These are phyloP conservation scores for Naganishia kalamii DNA, from an alignment of 768 basidiomycete species.

Conservation along the genomic window DNA sequence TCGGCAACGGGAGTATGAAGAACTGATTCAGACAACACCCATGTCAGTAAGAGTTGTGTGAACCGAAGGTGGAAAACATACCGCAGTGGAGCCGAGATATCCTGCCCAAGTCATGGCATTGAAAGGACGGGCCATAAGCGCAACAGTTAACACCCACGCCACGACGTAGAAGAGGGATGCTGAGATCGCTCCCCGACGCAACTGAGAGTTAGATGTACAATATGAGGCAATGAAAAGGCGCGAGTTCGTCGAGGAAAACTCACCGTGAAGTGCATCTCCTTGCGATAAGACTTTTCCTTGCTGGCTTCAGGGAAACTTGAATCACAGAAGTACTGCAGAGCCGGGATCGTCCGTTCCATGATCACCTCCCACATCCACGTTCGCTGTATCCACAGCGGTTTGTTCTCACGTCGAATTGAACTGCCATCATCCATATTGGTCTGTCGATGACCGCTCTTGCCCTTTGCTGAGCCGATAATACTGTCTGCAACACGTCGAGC, in stretches of 20 bases:
- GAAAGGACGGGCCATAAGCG: constrained; percentile 28
- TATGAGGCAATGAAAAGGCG: no score
- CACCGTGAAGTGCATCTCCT: constrained; percentile 37
- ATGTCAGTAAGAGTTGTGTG: background rate
- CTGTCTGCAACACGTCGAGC: constrained; percentile 24
- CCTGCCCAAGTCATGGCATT: constrained; percentile 25
- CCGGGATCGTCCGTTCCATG: constrained; percentile 35
- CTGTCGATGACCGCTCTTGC: background rate
- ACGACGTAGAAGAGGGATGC: constrained; percentile 33
- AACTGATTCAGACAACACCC: constrained; percentile 24
- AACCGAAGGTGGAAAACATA: constrained; percentile 10
- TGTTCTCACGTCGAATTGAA: constrained; percentile 28
- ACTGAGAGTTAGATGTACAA: no score
- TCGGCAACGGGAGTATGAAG: constrained; percentile 36
- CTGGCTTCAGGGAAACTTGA: constrained; percentile 38
- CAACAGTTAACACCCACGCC: constrained; percentile 36
- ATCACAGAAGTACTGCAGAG: constrained; percentile 39
- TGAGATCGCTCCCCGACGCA: constrained; percentile 17
- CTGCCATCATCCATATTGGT: constrained; percentile 13
- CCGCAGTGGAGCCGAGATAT: constrained; percentile 35
- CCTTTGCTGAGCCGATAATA: constrained; percentile 12
- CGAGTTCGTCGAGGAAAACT: no score
- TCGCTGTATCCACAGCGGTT: constrained; percentile 29
- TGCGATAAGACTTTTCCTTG: constrained; percentile 42
- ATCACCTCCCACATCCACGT: constrained; percentile 31